Evolutionary conservation across 2,329 filamentous ascomycete species (phyloP), one percentile per base, ranked within the genome.

Genomic region (Xylariaceae sp.): DNA sequence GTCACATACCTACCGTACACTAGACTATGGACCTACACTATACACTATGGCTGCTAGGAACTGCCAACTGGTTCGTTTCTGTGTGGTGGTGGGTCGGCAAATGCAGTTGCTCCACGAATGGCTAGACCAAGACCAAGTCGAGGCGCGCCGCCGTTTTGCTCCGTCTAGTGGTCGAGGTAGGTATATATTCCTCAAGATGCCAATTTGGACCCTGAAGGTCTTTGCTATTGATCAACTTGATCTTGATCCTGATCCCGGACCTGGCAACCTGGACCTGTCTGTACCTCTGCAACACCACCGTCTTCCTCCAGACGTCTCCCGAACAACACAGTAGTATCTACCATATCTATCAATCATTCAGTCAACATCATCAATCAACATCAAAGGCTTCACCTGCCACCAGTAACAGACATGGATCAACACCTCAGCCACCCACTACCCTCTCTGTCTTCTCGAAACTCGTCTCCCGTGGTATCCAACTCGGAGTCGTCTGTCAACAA

Each of bases 161-260:
- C 57, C 56, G 61, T 58, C 51, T 34, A 34, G 42, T 57, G 42
- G 42, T 45, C 42, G 13, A 45, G 34, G 39, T 62, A 54, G 34
- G 58, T 68, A 63, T 68, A 66, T 66, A 67, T 62, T 35, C 59
- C 53, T 60, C 64, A 62, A 62, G 59, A 64, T 61, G 61, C 64
- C 66, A 64, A 61, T 56, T 51, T 52, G 58, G 47, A 59, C 61
- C 58, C 59, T 53, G 45, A 51, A 51, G 6, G 49, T 51, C 39
- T 53, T 30, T 54, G 48, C 63, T 54, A 50, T 55, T 58, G 61
- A 61, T 61, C 58, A 48, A 53, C 50, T 56, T 55, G 56, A 57
- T 54, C 60, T 52, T 56, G 11, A 51, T n/a, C 49, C 49, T 15
- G 23, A n/a, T n/a, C 10, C 23, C 34, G 49, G 23, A 13, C 13